Base-by-base conservation (phyloP, 352 stramenopile species). In the Phytophthora sojae region DNA sequence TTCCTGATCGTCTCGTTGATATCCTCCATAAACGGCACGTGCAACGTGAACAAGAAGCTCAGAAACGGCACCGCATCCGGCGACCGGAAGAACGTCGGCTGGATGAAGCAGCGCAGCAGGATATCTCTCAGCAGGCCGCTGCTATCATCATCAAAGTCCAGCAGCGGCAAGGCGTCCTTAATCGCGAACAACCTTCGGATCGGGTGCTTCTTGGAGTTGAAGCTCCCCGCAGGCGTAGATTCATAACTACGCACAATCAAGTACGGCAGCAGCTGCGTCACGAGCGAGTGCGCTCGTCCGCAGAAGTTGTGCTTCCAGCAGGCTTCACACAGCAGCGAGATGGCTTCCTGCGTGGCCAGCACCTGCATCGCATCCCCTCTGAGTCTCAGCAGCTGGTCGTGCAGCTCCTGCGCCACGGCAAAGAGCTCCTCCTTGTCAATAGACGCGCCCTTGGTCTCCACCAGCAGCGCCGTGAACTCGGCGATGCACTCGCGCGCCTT, bases 1-100 rank as follows among this genome's bases (percentile, higher is more conserved):
- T 96, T 96, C 19, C 86, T 81, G 44, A 97, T 95, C 6, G 90
- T 96, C 39, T 90, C 83, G 63, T 97, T 94, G 56, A 97, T 96
- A 60, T 96, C 89, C 26, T 77, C 62, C 26, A 95, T 83, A 67
- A 97, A 96, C 9, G 85, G 82, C 61, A 92, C 72, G 68, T 97
- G 88, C 7, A 97, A 76, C 7, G 89, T 87, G 65, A 97, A 97
- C 19, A 97, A 62, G 44, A 93, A 97, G 47, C 87, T 90, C 49
- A 97, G 70, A 56, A 97, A 95, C 5, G 86, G 65, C 14, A 93
- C 79, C 4, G 90, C 92, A 61, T 97, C 90, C 0, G 89, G 85
- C 0, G 88, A 95, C 6, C 83, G 79, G 57, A 97, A 96, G 47
- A 96, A 90, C 26, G 88, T 82, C 2, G 92, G 88, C 69, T 95